phyloP scores from a whole-genome alignment of 1,139 yeast species.

The Saccharomycopsis hybrid region DNA sequence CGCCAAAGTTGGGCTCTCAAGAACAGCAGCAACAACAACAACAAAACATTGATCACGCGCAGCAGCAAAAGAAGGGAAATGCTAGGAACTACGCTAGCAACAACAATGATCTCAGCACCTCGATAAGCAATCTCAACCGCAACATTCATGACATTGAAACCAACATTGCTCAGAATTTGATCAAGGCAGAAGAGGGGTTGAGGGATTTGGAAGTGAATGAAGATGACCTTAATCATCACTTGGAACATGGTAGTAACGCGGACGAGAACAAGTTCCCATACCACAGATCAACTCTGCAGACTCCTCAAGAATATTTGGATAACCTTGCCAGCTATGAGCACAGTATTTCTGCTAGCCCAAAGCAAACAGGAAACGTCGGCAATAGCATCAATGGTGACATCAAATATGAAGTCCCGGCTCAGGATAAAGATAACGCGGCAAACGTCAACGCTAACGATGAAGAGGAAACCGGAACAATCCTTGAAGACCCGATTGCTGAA shows the following conservation, averaged over 20 bases:
- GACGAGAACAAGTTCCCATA: no score
- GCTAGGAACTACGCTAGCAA: no score
- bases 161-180: constrained; percentile 22
- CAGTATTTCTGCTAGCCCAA: not conserved
- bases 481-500: not conserved
- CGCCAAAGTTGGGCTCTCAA: constrained; percentile 3
- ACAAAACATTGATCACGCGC: not conserved
- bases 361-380: not conserved
- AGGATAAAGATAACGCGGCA: no score
- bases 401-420: no score
- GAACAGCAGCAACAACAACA: not conserved
- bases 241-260: not conserved
- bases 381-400: no score
- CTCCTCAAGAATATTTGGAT: not conserved
- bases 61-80: not conserved
- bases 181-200: constrained; percentile 25
- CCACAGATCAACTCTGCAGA: not conserved
- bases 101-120: not conserved
- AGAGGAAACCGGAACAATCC: constrained; percentile 2
- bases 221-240: constrained; percentile 22
- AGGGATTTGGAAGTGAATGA: constrained; percentile 24
- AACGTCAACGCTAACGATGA: not conserved
- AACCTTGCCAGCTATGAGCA: not conserved
- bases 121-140: not conserved
- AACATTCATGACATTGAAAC: constrained; percentile 18